Evolutionary conservation across 2,329 filamentous ascomycete genomes (phyloP).

Genomic region (Nannizziopsis arthrosporioides): DNA sequence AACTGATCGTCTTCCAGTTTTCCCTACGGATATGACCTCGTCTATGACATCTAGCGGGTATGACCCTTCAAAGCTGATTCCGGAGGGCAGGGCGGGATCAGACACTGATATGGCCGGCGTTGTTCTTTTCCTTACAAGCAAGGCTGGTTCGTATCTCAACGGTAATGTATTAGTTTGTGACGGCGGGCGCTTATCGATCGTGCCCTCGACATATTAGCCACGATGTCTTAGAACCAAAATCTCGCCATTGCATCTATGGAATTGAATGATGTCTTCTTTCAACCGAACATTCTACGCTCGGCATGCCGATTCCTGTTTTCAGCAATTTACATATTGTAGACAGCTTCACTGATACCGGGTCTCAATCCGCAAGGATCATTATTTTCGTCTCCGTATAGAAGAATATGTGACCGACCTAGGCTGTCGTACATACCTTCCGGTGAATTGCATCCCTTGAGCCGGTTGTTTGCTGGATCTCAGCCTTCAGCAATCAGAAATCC

Average conservation of each 20-base stretch:
- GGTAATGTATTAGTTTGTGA: slow-evolving; percentile 7
- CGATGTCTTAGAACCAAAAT: background rate
- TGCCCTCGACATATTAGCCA: slow-evolving; percentile 2
- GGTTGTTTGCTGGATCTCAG: no score
- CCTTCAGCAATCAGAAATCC: no score
- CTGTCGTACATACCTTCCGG: no score
- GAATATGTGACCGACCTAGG: no score
- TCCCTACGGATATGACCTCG: slow-evolving; percentile 10
- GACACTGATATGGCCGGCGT: slow-evolving; percentile 5
- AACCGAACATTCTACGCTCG: no score
- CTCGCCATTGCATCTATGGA: background rate
- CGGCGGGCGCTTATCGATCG: slow-evolving; percentile 3
- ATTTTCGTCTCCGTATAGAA: no score
- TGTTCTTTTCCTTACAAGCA: slow-evolving; percentile 5
- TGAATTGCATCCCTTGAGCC: no score
- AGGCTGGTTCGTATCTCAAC: slow-evolving; percentile 9
- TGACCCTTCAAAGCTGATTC: slow-evolving; percentile 3
- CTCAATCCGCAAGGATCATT: no score
- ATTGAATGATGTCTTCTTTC: background rate
- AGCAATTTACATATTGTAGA: no score
- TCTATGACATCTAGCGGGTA: slow-evolving; percentile 4
- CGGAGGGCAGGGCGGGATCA: slow-evolving; percentile 4
- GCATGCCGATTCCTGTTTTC: no score
- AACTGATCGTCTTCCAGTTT: background rate
- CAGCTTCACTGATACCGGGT: no score